Conservation (phyloP, 352 stramenopile species). For the Globisporangium barbulae region DNA sequence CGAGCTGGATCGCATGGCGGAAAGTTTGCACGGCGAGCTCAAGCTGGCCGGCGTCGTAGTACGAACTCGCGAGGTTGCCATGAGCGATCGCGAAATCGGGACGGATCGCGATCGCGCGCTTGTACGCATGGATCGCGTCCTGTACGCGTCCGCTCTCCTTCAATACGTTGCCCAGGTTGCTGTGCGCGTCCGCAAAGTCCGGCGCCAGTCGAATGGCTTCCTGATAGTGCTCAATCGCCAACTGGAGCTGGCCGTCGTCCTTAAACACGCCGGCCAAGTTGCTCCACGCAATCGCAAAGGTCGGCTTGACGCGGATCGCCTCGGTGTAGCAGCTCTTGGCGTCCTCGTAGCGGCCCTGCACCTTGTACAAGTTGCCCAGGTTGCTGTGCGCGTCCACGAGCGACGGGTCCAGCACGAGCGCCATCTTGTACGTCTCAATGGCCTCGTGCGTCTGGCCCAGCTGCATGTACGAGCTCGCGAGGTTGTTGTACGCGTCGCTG, state of each 20-base stretch:
- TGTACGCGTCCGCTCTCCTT: constrained; percentile 70
- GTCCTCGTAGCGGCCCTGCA: constrained; percentile 79
- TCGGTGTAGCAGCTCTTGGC: constrained; percentile 90
- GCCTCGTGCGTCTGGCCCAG: constrained; percentile 86
- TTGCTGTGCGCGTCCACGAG: constrained; percentile 94
- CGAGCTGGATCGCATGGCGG: constrained; percentile 89
- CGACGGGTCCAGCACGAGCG: constrained; percentile 81
- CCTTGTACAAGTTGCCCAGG: constrained; percentile 93
- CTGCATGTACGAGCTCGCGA: constrained; percentile 91
- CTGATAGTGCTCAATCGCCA: constrained; percentile 84
- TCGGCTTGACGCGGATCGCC: constrained; percentile 86
- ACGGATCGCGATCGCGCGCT: constrained; percentile 74
- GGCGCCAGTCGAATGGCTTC: constrained; percentile 80
- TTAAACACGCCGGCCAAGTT: constrained; percentile 91
- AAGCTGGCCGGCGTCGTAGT: constrained; percentile 86
- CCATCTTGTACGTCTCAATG: constrained; percentile 94
- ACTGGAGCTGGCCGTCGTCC: constrained; percentile 80
- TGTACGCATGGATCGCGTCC: constrained; percentile 86
- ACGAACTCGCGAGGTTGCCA: constrained; percentile 89
- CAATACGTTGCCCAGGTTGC: constrained; percentile 82
- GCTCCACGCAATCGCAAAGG: constrained; percentile 91
- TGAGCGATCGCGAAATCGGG: constrained; percentile 91
- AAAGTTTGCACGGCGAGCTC: constrained; percentile 86
- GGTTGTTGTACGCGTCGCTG: constrained; percentile 91
- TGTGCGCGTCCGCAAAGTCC: constrained; percentile 85